Conservation (phyloP, 2,329 filamentous ascomycete genomes). For the Elsinoe ampelina region DNA sequence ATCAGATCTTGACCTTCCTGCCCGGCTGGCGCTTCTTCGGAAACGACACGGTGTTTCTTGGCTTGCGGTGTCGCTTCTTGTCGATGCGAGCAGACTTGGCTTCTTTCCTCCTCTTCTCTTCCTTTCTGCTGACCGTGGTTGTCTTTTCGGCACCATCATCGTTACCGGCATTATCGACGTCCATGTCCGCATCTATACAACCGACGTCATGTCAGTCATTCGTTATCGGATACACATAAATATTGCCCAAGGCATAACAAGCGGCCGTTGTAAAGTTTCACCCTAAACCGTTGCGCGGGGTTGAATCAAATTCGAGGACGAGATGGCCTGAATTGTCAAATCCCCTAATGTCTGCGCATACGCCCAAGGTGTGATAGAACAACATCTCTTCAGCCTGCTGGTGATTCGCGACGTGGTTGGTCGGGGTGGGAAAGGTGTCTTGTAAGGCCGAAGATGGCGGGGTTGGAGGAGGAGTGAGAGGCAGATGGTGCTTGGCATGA, state of each 20-base stretch:
- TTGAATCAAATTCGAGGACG: conserved; percentile 28
- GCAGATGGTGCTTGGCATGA: conserved; percentile 14
- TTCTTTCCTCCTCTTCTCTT: conserved; percentile 21
- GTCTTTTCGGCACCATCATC: conserved; percentile 15
- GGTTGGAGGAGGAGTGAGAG: conserved; percentile 16
- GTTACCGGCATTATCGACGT: conserved; percentile 27
- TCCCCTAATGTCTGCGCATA: conserved; percentile 31
- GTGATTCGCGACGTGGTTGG: conserved; percentile 20
- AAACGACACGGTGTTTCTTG: conserved; percentile 33
- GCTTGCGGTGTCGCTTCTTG: conserved; percentile 30
- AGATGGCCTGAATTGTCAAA: conserved; percentile 29
- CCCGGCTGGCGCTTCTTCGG: conserved; percentile 18
- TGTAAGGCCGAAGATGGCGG: conserved; percentile 15
- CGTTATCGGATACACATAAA: conserved; percentile 25
- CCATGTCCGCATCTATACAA: conserved; percentile 27
- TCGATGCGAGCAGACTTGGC: conserved; percentile 28
- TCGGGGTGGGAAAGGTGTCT: conserved; percentile 19
- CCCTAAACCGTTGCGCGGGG: conserved; percentile 21
- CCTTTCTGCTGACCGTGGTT: conserved; percentile 17
- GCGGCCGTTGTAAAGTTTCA: conserved; percentile 11
- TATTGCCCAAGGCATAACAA: conserved; percentile 3
- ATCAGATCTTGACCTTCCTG: conserved; percentile 23
- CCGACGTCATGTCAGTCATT: conserved; percentile 11
- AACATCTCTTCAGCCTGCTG: conserved; percentile 21
- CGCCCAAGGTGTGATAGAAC: conserved; percentile 31